Conservation (phyloP, 2,329 filamentous ascomycete species). For the Talaromyces verruculosus region DNA sequence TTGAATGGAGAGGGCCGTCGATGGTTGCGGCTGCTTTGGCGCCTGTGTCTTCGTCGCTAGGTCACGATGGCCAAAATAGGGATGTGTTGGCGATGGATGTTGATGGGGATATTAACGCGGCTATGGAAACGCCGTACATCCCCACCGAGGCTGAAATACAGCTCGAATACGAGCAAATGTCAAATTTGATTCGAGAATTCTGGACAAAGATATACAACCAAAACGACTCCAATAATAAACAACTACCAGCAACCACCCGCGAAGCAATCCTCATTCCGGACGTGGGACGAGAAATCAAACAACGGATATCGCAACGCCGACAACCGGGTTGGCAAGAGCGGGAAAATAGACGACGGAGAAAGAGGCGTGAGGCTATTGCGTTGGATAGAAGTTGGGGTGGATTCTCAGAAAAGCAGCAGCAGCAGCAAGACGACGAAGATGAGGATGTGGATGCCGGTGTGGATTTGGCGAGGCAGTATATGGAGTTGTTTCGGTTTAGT, state of each 20-base stretch:
- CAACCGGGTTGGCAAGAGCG: constrained; percentile 19
- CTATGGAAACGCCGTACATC: constrained; percentile 30
- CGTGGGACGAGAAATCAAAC: constrained; percentile 40
- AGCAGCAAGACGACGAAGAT: constrained; percentile 26
- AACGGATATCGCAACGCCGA: constrained; percentile 28
- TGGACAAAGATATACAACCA: constrained; percentile 37
- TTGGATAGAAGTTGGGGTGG: constrained; percentile 18
- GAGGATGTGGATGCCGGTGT: constrained; percentile 38
- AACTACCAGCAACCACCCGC: constrained; percentile 24
- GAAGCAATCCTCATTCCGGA: constrained; percentile 46
- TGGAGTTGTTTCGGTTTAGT: constrained; percentile 48
- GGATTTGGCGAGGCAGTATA: constrained; percentile 47
- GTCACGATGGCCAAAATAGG: background rate
- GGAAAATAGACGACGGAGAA: constrained; percentile 23
- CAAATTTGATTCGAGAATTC: constrained; percentile 43
- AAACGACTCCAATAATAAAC: constrained; percentile 23
- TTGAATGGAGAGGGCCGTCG: constrained; percentile 45
- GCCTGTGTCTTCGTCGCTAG: constrained; percentile 6
- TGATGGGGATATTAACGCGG: constrained; percentile 25
- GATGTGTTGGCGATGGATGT: constrained; percentile 16
- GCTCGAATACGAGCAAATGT: constrained; percentile 36
- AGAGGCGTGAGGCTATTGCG: constrained; percentile 19
- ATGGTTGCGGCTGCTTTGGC: constrained; percentile 30
- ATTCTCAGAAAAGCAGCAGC: constrained; percentile 10
- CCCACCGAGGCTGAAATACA: constrained; percentile 42